Base-by-base conservation (phyloP, 441 rosid species). In the Gossypium gossypioides region DNA sequence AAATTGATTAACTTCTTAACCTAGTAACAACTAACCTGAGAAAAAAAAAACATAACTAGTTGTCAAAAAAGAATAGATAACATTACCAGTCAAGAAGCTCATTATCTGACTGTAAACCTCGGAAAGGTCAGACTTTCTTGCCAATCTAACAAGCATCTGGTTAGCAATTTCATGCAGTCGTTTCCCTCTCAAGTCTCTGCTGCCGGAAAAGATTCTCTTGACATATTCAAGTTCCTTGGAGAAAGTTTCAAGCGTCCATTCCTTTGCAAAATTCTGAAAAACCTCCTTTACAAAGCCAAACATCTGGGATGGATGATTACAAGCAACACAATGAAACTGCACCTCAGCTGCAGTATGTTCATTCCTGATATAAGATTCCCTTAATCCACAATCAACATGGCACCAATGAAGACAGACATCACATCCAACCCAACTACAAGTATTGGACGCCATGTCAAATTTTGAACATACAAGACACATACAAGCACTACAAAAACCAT, bases 401-500 rank as follows among this genome's bases (percentile, higher is more conserved):
- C 97, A 92, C 97, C 97, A 96, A 74, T 96, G 99, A 71, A 92
- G 91, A 79, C 99, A 96, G 59, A 91, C 88, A 79, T 96, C 99
- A 83, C 99, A 96, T 58, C 99, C 99, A 60, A 96, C 91, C 99
- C 99, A 96, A 79, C 97, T 87, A 81, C 99, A 96, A 4, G 99
- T 96, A 77, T 96, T 90, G 40, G 89, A 85, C 40, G 98, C 98
- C 96, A 87, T 83, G 82, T 96, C 99, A 79, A 92, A 96, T 76
- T 88, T 92, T 22, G 91, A 88, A 78, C 99, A 96, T 70, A 96
- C 84, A 48, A 96, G 96, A 80, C 99, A 96, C 99, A 91, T 96
- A 75, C 99, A 96, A 50, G 85, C 76, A 76, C 98, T 88, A 81
- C 99, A 96, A 84, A 96, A 96, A 25, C 99, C 99, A 76, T 74